These are phyloP conservation scores for Eucalyptus polybractea DNA, from an alignment of 345 rosid species.

Conservation along the genomic window DNA sequence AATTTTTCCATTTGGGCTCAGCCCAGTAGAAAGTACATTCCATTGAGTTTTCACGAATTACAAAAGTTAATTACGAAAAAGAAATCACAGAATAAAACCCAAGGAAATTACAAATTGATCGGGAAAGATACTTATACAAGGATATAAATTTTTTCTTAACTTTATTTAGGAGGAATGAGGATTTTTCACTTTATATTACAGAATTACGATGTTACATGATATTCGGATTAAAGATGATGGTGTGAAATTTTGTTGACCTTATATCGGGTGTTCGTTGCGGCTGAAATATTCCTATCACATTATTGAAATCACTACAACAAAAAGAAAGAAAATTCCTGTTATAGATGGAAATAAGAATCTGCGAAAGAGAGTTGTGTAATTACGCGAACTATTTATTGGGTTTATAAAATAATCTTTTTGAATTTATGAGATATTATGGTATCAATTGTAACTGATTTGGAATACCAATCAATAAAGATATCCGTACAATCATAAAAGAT, in stretches of 20 bases:
- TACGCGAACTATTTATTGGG: background rate
- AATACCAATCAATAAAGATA: background rate
- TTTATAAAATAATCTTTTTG: background rate
- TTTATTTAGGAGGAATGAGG: background rate
- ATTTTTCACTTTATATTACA: background rate
- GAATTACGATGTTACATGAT: background rate
- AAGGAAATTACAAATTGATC: background rate
- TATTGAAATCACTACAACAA: background rate
- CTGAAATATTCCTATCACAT: background rate
- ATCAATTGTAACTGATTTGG: background rate
- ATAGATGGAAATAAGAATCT: background rate
- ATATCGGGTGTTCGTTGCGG: background rate
- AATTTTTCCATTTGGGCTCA: background rate
- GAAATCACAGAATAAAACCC: background rate
- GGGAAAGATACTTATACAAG: background rate
- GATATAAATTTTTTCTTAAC: background rate
- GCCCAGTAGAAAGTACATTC: background rate
- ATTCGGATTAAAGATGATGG: background rate
- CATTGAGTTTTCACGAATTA: background rate
- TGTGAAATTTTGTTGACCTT: background rate
- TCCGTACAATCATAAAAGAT: background rate
- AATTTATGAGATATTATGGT: background rate
- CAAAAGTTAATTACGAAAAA: background rate
- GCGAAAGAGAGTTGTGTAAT: background rate
- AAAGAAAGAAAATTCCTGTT: background rate